Evolutionary conservation across 2,329 filamentous ascomycete species (phyloP), one percentile per base, ranked within the genome.

Genomic region (Botrytis cinerea): DNA sequence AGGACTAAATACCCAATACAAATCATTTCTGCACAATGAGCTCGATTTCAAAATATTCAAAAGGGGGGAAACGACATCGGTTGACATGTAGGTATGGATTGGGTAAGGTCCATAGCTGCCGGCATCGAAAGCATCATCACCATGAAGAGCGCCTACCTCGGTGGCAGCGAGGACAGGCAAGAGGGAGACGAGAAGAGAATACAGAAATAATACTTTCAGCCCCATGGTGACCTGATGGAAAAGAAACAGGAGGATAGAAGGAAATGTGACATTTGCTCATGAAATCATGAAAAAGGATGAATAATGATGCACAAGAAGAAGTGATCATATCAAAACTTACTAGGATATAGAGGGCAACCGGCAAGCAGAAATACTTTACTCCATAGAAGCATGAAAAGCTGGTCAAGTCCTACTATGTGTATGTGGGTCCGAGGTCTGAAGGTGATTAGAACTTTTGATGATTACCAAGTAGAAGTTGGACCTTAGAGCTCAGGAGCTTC

Each of bases 1-100:
- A 0, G 84, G 83, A 59, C 83, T 80, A 20, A 86, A 76, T 32
- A 86, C 81, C 1, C 81, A 82, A 73, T 82, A 84, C 35, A 74
- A 78, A 72, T 76, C 82, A 77, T 80, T 81, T 66, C 83, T 80
- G 78, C 85, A 87, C 74, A 77, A 74, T 46, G 77, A 69, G 63
- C 80, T 77, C 14, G 75, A 78, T 59, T 77, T 77, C 6, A 82
- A 74, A 4, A 82, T 73, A 57, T 81, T 81, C 46, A 81, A 73
- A 78, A 81, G 75, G 64, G 84, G 84, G 3, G 81, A 80, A 59
- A 81, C 77, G 25, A 81, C 70, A 16, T 80, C 76, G 7, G 79
- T 78, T 14, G 82, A 82, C n/a, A 77, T 77, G 74, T 81, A 83
- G 1, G 76, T 78, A 45, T 81, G 78, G 20, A 79, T 77, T 22